These are phyloP conservation scores for Erysimum cheiranthoides DNA, from an alignment of 345 rosid species.

Conservation along the genomic window DNA sequence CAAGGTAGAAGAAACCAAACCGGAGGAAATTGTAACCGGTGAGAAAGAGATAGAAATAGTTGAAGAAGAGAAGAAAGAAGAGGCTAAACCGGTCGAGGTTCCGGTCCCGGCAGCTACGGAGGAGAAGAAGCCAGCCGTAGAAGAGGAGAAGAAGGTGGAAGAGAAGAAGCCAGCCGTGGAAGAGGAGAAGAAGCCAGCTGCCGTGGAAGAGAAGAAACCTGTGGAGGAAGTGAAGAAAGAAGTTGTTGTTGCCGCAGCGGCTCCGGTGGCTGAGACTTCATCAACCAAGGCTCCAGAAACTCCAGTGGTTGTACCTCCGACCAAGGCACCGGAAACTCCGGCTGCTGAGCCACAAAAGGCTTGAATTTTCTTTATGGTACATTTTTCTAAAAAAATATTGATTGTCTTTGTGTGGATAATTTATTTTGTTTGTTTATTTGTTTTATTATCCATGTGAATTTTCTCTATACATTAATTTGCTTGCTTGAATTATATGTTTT, in stretches of 20 bases:
- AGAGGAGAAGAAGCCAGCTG: background rate
- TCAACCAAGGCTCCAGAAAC: slow-evolving; percentile 13
- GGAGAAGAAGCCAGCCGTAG: slow-evolving; percentile 33
- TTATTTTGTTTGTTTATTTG: slow-evolving; percentile 32
- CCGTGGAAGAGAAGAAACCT: slow-evolving; percentile 43
- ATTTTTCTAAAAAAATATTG: slow-evolving; percentile 22
- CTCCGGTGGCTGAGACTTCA: slow-evolving; percentile 27
- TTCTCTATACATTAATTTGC: slow-evolving; percentile 21
- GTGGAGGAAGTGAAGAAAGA: slow-evolving; percentile 54
- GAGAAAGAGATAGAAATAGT: slow-evolving; percentile 53
- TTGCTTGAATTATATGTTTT: slow-evolving; percentile 26
- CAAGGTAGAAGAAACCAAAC: slow-evolving; percentile 40
- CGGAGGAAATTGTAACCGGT: slow-evolving; percentile 33
- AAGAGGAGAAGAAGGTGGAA: slow-evolving; percentile 38
- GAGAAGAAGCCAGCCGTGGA: slow-evolving; percentile 27
- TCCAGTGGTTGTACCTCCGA: slow-evolving; percentile 10
- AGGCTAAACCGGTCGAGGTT: slow-evolving; percentile 31
- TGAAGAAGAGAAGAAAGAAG: slow-evolving; percentile 55
- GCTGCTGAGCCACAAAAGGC: slow-evolving; percentile 54
- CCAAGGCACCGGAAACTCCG: slow-evolving; percentile 30
- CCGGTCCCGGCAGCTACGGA: background rate
- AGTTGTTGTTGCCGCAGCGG: slow-evolving; percentile 36
- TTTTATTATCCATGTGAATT: slow-evolving; percentile 38
- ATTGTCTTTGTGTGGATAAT: slow-evolving; percentile 42
- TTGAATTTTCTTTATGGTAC: slow-evolving; percentile 35